Evolutionary conservation across 2,329 filamentous ascomycete genomes (phyloP).

Genomic region (Cercospora janseana): DNA sequence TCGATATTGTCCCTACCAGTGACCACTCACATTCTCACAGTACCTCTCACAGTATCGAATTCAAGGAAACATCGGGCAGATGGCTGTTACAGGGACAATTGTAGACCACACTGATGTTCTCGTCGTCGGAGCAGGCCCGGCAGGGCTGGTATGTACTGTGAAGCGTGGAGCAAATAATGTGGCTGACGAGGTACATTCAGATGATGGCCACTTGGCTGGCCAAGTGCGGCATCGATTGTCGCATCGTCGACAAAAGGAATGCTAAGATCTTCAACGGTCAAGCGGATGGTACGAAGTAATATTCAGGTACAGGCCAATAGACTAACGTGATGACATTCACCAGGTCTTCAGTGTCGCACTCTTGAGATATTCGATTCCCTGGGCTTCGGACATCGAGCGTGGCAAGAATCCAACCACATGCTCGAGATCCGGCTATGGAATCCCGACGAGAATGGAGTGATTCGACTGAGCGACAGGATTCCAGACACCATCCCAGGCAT

Average conservation of each 20-base stretch:
- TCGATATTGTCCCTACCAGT: too few species aligned
- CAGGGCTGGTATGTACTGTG: too few species aligned
- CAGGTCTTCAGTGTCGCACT: slow-evolving; percentile 43
- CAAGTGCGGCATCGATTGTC: slow-evolving; percentile 41
- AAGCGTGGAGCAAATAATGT: too few species aligned
- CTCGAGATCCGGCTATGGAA: slow-evolving; percentile 54
- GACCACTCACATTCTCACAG: too few species aligned
- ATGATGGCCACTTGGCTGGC: slow-evolving; percentile 46
- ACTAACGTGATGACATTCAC: neutral
- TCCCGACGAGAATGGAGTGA: slow-evolving; percentile 56
- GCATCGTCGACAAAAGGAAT: slow-evolving; percentile 44
- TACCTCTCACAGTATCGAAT: too few species aligned
- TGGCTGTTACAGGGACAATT: too few species aligned
- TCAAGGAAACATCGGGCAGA: too few species aligned
- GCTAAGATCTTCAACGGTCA: slow-evolving; percentile 43
- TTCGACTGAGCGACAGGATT: slow-evolving; percentile 58
- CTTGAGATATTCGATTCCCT: slow-evolving; percentile 57
- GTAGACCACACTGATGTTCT: too few species aligned
- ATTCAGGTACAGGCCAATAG: neutral
- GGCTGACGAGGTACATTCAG: too few species aligned
- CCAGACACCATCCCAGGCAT: slow-evolving; percentile 55
- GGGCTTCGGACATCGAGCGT: slow-evolving; percentile 59
- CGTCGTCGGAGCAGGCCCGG: too few species aligned
- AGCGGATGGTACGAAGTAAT: slow-evolving; percentile 33
- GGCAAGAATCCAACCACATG: slow-evolving; percentile 64